Evolutionary conservation across 2,329 filamentous ascomycete genomes (phyloP).

Genomic region (Calonectria naviculata): DNA sequence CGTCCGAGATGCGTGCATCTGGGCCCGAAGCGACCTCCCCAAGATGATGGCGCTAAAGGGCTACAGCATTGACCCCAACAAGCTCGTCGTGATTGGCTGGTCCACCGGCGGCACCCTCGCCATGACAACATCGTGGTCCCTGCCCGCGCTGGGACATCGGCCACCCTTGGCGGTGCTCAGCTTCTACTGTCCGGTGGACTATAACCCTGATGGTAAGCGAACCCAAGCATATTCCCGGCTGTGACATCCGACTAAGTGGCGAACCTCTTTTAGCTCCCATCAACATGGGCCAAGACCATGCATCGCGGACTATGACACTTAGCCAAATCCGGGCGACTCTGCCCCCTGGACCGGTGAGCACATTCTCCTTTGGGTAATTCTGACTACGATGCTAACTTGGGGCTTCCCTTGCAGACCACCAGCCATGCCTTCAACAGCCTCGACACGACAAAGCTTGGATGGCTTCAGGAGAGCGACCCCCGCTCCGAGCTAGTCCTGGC

Average conservation of each 20-base stretch:
- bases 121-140: constrained; percentile 29
- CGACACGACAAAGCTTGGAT: constrained; percentile 31
- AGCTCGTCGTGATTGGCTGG: constrained; percentile 25
- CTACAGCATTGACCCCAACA: constrained; percentile 5
- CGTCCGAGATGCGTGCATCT: constrained; percentile 18
- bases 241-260: not conserved
- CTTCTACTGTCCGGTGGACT: constrained; percentile 33
- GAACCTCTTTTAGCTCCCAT: constrained; percentile 15
- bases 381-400: not conserved
- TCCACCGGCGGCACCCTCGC: constrained; percentile 24
- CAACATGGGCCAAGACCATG: constrained; percentile 28
- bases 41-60: constrained; percentile 18
- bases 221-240: not conserved
- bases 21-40: constrained; percentile 15
- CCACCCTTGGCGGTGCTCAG: constrained; percentile 26
- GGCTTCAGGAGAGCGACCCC: constrained; percentile 28
- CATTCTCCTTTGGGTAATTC: not conserved
- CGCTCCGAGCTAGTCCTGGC: constrained; percentile 33
- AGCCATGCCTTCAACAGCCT: constrained; percentile 27
- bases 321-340: constrained; percentile 21
- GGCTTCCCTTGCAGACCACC: not conserved
- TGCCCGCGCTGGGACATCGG: constrained; percentile 1
- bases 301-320: constrained; percentile 26
- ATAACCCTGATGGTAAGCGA: constrained; percentile 26
- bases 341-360: constrained; percentile 15